phyloP scores from a whole-genome alignment of 441 rosid species.

The Eutrema salsugineum region DNA sequence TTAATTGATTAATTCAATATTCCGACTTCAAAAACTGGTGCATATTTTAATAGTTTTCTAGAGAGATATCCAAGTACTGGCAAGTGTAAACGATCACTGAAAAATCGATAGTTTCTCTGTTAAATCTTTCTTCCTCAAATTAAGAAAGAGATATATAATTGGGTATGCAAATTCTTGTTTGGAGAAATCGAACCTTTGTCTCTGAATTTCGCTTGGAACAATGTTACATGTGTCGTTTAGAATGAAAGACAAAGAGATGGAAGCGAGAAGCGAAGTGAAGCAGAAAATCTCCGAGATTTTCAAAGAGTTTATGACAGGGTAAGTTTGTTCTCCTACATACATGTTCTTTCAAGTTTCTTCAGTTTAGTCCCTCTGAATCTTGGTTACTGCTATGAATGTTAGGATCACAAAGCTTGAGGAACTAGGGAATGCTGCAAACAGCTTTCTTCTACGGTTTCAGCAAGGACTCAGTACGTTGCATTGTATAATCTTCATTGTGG shows the following conservation, averaged over 20 bases:
- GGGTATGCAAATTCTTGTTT: neutral
- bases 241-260: constrained; percentile 30
- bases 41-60: too few relatives aligned
- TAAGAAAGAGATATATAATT: neutral
- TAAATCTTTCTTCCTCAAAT: neutral
- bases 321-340: neutral
- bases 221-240: neutral
- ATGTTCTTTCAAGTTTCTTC: neutral
- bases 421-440: constrained; percentile 44
- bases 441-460: constrained; percentile 57
- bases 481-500: neutral
- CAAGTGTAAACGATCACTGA: neutral
- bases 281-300: constrained; percentile 37
- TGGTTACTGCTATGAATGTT: neutral
- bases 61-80: neutral
- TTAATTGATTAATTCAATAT: neutral
- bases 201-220: neutral
- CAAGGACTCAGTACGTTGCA: constrained; percentile 57
- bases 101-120: neutral
- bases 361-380: neutral
- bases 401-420: constrained; percentile 76
- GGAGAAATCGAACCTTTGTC: neutral
- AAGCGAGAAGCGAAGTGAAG: constrained; percentile 31
- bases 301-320: constrained; percentile 60
- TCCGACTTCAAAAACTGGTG: neutral